A percentile compares a stretch with the other conserved stretches of the same genome.
These are phyloP conservation scores for Takashimella tepidaria DNA, from an alignment of 1,284 basidiomycete species.

Conservation along the genomic window DNA sequence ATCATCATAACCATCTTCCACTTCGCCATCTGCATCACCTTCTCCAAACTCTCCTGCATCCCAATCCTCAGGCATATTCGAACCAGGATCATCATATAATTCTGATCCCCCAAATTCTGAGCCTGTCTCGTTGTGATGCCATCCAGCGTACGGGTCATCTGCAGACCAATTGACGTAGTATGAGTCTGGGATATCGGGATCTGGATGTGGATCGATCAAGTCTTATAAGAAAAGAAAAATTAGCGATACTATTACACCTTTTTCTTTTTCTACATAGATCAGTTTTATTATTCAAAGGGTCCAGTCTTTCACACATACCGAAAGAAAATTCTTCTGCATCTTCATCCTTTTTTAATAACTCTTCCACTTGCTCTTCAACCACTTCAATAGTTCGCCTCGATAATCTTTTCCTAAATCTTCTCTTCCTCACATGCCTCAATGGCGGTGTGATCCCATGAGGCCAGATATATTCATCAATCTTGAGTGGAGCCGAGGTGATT, in stretches of 20 bases:
- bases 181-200: slow-evolving; percentile 35
- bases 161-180: slow-evolving; percentile 35
- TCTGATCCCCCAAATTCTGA: slow-evolving; percentile 56
- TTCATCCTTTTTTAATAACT: slow-evolving; percentile 79
- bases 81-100: slow-evolving; percentile 55
- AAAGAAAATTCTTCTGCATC: slow-evolving; percentile 57
- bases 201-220: slow-evolving; percentile 35
- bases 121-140: slow-evolving; percentile 50
- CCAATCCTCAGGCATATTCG: slow-evolving; percentile 29
- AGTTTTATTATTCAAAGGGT: too few relatives aligned
- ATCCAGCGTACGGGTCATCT: slow-evolving; percentile 37
- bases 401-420: slow-evolving; percentile 73
- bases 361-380: slow-evolving; percentile 93
- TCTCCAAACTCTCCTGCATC: slow-evolving; percentile 41
- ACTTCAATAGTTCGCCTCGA: slow-evolving; percentile 78
- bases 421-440: slow-evolving; percentile 81
- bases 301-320: too few relatives aligned
- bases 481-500: slow-evolving; percentile 58
- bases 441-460: slow-evolving; percentile 96
- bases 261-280: too few relatives aligned
- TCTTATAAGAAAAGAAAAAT: too few relatives aligned
- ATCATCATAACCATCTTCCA: slow-evolving; percentile 31
- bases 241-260: too few relatives aligned
- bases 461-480: slow-evolving; percentile 94
- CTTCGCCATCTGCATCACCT: slow-evolving; percentile 49